Percentiles rank a stretch among this genome's conserved stretches.
These are phyloP conservation scores for Glaciozyma antarctica DNA, from an alignment of 768 basidiomycete species.

Conservation along the genomic window DNA sequence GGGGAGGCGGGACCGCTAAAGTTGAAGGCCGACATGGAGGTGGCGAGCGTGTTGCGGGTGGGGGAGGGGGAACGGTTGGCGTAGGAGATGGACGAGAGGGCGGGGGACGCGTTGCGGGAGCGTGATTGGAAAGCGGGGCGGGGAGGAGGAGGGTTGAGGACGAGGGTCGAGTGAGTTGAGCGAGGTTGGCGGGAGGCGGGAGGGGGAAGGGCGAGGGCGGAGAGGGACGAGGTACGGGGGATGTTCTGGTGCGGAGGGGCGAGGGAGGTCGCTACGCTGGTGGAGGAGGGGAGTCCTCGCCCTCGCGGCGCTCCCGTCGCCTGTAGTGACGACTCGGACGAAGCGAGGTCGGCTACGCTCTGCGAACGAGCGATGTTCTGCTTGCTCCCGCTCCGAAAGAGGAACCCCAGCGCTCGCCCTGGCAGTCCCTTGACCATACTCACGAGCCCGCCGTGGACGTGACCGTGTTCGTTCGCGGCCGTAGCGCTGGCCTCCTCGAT, in stretches of 20 bases:
- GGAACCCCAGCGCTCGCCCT: neutral
- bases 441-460: neutral
- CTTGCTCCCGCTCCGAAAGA: neutral
- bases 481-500: neutral
- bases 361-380: neutral
- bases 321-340: neutral
- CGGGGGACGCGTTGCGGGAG: slow-evolving; percentile 19
- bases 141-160: slow-evolving; percentile 11
- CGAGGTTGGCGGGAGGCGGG: slow-evolving; percentile 1
- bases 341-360: neutral
- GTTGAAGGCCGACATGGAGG: slow-evolving; percentile 25
- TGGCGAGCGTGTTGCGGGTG: slow-evolving; percentile 20
- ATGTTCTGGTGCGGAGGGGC: neutral
- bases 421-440: neutral
- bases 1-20: slow-evolving; percentile 1
- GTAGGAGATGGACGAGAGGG: slow-evolving; percentile 9
- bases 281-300: neutral
- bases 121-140: slow-evolving; percentile 19
- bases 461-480: too few species aligned
- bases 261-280: neutral
- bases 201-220: slow-evolving; percentile 9
- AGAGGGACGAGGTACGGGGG: slow-evolving; percentile 18
- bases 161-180: slow-evolving; percentile 21
- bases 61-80: slow-evolving; percentile 12
- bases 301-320: neutral